phyloP scores from a whole-genome alignment of 441 rosid genomes.

The Gossypium lobatum region DNA sequence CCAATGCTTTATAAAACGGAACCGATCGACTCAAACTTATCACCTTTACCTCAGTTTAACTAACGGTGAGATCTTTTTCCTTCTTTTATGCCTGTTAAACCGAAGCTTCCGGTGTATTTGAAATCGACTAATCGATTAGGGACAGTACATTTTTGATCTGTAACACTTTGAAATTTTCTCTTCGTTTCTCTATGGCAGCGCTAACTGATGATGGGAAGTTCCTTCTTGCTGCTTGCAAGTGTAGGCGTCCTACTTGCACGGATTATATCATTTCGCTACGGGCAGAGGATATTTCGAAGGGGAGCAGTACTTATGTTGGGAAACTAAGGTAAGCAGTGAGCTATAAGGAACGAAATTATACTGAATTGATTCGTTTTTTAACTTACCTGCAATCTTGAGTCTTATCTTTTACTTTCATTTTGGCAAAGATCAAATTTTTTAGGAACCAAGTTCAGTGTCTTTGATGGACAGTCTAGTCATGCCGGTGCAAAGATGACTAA shows the following conservation, averaged over 20 bases:
- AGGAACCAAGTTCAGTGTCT: constrained; percentile 57
- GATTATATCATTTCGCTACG: constrained; percentile 51
- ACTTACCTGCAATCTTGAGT: background rate
- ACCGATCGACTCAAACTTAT: constrained; percentile 46
- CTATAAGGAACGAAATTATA: background rate
- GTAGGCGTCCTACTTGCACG: constrained; percentile 53
- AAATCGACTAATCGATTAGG: background rate
- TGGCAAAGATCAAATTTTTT: constrained; percentile 53
- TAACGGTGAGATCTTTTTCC: constrained; percentile 32
- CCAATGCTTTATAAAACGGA: constrained; percentile 64
- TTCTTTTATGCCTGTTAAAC: background rate
- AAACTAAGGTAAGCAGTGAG: constrained; percentile 40
- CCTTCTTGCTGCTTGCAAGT: constrained; percentile 62
- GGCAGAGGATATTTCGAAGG: constrained; percentile 39
- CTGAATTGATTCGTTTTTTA: background rate
- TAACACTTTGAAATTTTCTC: background rate
- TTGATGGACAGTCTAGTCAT: constrained; percentile 38
- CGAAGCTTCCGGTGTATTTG: background rate
- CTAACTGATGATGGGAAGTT: constrained; percentile 56
- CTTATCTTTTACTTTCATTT: background rate
- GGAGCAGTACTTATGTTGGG: constrained; percentile 47
- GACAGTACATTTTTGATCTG: background rate
- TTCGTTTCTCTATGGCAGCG: constrained; percentile 27
- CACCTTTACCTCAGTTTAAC: constrained; percentile 54
- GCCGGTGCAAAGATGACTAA: constrained; percentile 36